phyloP scores from a whole-genome alignment of 1,284 basidiomycete species.

The Ganoderma lucidum region DNA sequence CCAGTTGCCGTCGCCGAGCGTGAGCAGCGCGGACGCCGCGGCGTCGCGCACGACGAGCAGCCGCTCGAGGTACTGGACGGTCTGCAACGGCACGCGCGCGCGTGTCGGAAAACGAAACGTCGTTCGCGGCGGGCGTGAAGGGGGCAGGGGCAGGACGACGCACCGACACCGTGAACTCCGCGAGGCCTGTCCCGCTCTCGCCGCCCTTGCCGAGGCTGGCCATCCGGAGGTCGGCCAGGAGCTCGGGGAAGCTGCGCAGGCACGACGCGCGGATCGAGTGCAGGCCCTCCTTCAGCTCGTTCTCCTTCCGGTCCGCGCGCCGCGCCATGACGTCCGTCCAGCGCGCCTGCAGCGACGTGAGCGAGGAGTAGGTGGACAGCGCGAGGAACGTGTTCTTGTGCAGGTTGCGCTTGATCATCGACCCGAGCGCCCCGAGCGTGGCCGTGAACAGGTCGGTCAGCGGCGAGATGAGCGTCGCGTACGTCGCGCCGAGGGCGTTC shows the following conservation, averaged over 20 bases:
- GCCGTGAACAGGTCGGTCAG: conserved; percentile 68
- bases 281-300: conserved; percentile 75
- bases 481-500: conserved; percentile 60
- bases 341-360: conserved; percentile 59
- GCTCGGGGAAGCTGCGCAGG: conserved; percentile 81
- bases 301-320: conserved; percentile 57
- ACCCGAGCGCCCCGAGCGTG: conserved; percentile 67
- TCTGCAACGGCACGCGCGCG: conserved; percentile 55
- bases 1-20: conserved; percentile 86
- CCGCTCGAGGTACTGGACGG: conserved; percentile 70
- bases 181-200: conserved; percentile 64
- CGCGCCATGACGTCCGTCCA: conserved; percentile 74
- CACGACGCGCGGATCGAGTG: conserved; percentile 70
- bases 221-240: conserved; percentile 76
- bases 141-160: too few relatives aligned
- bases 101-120: too few relatives aligned
- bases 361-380: conserved; percentile 67
- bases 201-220: conserved; percentile 58
- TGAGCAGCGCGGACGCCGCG: conserved; percentile 66
- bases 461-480: conserved; percentile 66
- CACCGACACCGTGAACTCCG: conserved; percentile 70
- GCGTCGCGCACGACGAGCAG: conserved; percentile 74
- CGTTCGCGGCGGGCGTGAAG: too few relatives aligned
- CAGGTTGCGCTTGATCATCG: conserved; percentile 82
- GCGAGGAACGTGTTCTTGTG: conserved; percentile 87